Base-by-base conservation (phyloP, 768 basidiomycete genomes). In the Rickenella mellea region DNA sequence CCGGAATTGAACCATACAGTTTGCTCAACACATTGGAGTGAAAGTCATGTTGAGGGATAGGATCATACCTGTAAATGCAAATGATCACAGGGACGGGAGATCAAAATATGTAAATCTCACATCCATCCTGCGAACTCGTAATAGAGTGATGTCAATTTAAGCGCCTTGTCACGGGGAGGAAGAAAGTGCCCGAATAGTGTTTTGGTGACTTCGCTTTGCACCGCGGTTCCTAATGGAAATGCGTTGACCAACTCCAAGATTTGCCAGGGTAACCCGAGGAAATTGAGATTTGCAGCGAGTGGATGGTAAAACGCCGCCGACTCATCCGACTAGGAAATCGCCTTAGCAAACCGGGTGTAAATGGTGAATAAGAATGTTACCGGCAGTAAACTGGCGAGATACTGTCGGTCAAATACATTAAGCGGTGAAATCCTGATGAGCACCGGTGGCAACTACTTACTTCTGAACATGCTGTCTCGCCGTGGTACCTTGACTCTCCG, bases 401-500 rank as follows among this genome's bases (percentile, higher is more conserved):
- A 56, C 52, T 49, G 53, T 39, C 30, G 19, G 30, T 60, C 26
- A 69, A 59, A 45, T 66, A 68, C 67, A 67, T 42, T 20, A 36
- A 39, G 36, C 14, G 32, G 26, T 17, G 7, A 20, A n/a, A 37
- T 19, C 26, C 19, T 15, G 14, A 29, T 10, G 15, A 27, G 39
- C 19, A 47, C 21, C 27, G 35, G n/a, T n/a, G 21, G 27, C 21
- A 17, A 26, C 14, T n/a, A n/a, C 58, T 40, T 47, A 73, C 74
- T 64, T 74, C 73, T 19, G 72, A 68, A 14, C 67, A 61, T 19
- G 72, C 66, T 4, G 68, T 67, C 45, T 66, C 69, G 10, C 74
- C 73, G 47, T 70, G 68, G 53, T 74, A 75, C 43, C 61, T 66
- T 1, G 66, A 57, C 39, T 69, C 66, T n/a, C 73, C 74, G 40